Evolutionary conservation across 2,329 filamentous ascomycete genomes (phyloP).

Genomic region (Iodosphaeria phyllophila): DNA sequence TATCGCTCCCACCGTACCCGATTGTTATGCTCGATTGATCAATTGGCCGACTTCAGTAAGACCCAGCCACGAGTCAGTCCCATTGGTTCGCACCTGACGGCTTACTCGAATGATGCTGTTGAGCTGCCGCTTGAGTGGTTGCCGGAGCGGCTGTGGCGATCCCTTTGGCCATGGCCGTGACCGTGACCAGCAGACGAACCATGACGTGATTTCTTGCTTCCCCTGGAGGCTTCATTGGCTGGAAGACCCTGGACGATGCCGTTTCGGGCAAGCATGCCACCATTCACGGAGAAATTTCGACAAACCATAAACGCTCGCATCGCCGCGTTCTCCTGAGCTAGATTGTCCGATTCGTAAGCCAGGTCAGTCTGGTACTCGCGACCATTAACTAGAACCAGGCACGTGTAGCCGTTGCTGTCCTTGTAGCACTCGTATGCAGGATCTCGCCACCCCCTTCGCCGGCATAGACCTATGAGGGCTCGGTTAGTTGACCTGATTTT

Average conservation of each 20-base stretch:
- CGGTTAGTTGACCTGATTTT: too few species aligned
- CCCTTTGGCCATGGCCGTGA: conserved; percentile 19
- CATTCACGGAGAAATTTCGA: conserved; percentile 91
- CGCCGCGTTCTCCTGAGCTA: conserved; percentile 84
- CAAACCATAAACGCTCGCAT: conserved; percentile 97
- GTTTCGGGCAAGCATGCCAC: conserved; percentile 66
- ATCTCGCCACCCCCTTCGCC: conserved; percentile 83
- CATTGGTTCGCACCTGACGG: too few species aligned
- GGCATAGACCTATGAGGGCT: conserved; percentile 64
- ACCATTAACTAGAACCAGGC: conserved; percentile 86
- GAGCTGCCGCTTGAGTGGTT: conserved; percentile 45
- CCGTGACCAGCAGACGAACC: conserved; percentile 25
- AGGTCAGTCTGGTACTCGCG: conserved; percentile 89
- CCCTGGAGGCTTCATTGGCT: conserved; percentile 30
- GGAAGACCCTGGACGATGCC: conserved; percentile 50
- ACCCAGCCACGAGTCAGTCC: too few species aligned
- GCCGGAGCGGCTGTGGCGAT: conserved; percentile 31
- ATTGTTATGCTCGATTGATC: too few species aligned
- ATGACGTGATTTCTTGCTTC: conserved; percentile 31
- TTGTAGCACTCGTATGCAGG: conserved; percentile 74
- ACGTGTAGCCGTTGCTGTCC: conserved; percentile 60
- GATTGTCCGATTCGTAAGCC: conserved; percentile 59
- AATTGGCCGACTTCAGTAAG: too few species aligned
- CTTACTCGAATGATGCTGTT: conserved; percentile 37
- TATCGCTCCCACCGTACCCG: too few species aligned